A percentile compares a stretch with the other conserved stretches of the same genome.
Evolutionary conservation across 805 yeast species (phyloP).

Genomic region (Cyberlindnera galapagoensis): DNA sequence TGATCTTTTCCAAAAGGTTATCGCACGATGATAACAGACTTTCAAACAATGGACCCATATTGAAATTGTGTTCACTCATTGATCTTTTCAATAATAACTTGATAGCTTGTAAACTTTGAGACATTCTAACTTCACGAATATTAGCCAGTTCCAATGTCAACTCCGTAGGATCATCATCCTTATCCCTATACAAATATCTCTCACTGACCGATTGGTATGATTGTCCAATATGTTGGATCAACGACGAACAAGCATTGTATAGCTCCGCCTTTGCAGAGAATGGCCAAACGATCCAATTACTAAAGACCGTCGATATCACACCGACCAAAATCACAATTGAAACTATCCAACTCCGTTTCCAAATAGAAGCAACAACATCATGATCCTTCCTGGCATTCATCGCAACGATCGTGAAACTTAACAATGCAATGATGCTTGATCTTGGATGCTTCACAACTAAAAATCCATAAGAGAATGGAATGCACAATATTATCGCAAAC

Average conservation of each 20-base stretch:
- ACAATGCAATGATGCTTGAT: slow-evolving; percentile 34
- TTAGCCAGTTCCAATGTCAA: slow-evolving; percentile 36
- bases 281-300: slow-evolving; percentile 44
- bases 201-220: slow-evolving; percentile 43
- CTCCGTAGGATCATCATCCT: slow-evolving; percentile 40
- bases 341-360: slow-evolving; percentile 35
- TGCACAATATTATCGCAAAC: slow-evolving; percentile 31
- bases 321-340: slow-evolving; percentile 35
- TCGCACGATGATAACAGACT: slow-evolving; percentile 33
- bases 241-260: slow-evolving; percentile 30
- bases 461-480: slow-evolving; percentile 29
- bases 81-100: slow-evolving; percentile 31
- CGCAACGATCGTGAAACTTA: slow-evolving; percentile 35
- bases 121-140: slow-evolving; percentile 42
- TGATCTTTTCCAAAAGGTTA: slow-evolving; percentile 32
- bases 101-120: slow-evolving; percentile 36
- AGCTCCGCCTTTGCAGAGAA: slow-evolving; percentile 38
- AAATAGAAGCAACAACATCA: slow-evolving; percentile 20
- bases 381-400: slow-evolving; percentile 22
- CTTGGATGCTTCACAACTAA: slow-evolving; percentile 34
- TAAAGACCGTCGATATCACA: slow-evolving; percentile 28
- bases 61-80: slow-evolving; percentile 30
- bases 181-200: slow-evolving; percentile 41
- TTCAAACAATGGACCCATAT: slow-evolving; percentile 25
- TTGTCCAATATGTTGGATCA: slow-evolving; percentile 37